Base-by-base conservation (phyloP, 2,329 filamentous ascomycete genomes). In the Aspergillus sp. region DNA sequence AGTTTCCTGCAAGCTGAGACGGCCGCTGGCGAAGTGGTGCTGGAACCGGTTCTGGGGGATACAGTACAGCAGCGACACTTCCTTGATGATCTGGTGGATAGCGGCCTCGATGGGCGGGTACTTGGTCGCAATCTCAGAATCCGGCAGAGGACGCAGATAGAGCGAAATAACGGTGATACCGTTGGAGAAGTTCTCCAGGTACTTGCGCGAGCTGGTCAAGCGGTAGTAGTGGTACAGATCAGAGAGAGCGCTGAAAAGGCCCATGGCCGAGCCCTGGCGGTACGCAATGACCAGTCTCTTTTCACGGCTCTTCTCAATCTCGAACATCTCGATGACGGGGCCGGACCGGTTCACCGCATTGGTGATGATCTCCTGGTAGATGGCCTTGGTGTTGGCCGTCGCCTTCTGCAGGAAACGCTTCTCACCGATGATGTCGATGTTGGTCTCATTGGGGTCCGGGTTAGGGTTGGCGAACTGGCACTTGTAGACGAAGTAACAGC, bases 191-290 rank as follows among this genome's bases (percentile, higher is more conserved):
- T 97, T 94, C 76, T 99, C 90, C 45, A 99, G 89, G 68, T 99
- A 99, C 78, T 99, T 99, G 63, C 94, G 84, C 24, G 94, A 94
- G 66, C 90, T 95, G 2, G 94, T 99, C 56, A 97, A 83, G 41
- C 94, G 93, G 68, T 99, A 99, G 82, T 96, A 97, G 77, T 99
- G 94, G 78, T 99, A 99, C 35, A 99, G 80, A 71, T 97, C 92
- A 59, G 90, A 95, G 63, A 99, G 77, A 24, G 94, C 91, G 63
- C 92, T 96, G 82, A 99, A 99, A 65, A 99, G 79, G 58, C 94
- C 94, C 62, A 90, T 82, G 26, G 94, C 94, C 16, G 93, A 95
- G 58, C 92, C 87, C 62, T 93, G 90, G 63, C 93, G 91, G 81
- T 96, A 97, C 43, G 92, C 94, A 64, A 99, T 83, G 51, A 99